Evolutionary conservation across 2,329 filamentous ascomycete species (phyloP), one percentile per base, ranked within the genome.

Genomic region (Aspergillus sp.): DNA sequence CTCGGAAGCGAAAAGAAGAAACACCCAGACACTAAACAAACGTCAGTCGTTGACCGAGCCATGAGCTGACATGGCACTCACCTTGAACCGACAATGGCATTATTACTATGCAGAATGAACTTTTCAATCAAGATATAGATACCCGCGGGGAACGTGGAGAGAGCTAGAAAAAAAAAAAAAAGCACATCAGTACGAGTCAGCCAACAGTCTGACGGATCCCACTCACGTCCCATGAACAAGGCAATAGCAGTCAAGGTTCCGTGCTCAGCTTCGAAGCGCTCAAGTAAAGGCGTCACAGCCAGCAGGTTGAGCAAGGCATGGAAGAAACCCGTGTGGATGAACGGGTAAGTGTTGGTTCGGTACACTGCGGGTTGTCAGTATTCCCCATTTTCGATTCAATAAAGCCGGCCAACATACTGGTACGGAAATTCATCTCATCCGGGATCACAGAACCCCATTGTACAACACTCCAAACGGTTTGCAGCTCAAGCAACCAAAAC

Each of bases 241-340:
- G 90, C 86, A 62, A 96, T 73, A n/a, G 91, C 89, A 25, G 91
- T 91, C 69, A 98, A 80, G 7, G 93, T 98, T 52, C 95, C 95
- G 74, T 96, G 87, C 73, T 97, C 93, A 61, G 86, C 84, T 78
- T 99, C 95, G 75, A 98, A 99, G 60, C 93, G 86, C 76, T 97
- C 93, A 73, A 99, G 79, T 52, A 99, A 80, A n/a, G 95, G 95
- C 40, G 88, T 87, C 62, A 98, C 74, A 21, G 91, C 90, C 62
- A 96, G 52, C 23, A 91, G 73, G 75, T 98, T 96, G 70, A 96
- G 79, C 53, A 93, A 69, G 60, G 88, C 83, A 75, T 98, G 95
- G 66, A 96, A 80, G 72, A 96, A 83, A 67, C 89, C 89, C 45
- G 86, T 75, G 72, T 99, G 95, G 59, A 97, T 87, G 56, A 99